phyloP scores from a whole-genome alignment of 495 filamentous ascomycete genomes.

The Neurospora cerealis region DNA sequence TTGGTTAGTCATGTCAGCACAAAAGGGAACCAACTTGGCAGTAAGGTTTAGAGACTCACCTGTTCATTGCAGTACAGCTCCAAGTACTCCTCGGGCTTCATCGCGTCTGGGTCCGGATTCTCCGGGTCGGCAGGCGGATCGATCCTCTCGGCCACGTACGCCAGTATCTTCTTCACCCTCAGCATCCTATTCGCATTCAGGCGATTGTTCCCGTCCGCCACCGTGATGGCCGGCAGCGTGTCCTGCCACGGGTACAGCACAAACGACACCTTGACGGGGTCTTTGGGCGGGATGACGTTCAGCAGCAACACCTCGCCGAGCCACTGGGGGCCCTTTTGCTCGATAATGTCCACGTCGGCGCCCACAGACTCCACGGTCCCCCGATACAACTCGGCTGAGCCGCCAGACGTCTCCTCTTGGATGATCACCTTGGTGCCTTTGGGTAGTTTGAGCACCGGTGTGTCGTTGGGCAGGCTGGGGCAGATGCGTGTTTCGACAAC shows the following conservation, averaged over 20 bases:
- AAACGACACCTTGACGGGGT: constrained; percentile 90
- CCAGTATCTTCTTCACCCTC: constrained; percentile 86
- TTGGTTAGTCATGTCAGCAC: constrained; percentile 8
- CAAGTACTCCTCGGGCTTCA: constrained; percentile 84
- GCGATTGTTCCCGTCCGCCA: constrained; percentile 65
- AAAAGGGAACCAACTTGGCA: too few relatives aligned
- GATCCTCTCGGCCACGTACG: constrained; percentile 85
- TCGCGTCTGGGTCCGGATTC: constrained; percentile 43
- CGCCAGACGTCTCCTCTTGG: constrained; percentile 88
- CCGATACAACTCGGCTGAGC: constrained; percentile 83
- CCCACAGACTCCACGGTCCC: constrained; percentile 74
- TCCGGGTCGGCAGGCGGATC: constrained; percentile 46
- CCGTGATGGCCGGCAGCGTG: constrained; percentile 56
- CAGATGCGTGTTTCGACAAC: constrained; percentile 54
- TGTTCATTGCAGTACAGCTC: constrained; percentile 90
- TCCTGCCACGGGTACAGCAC: constrained; percentile 78
- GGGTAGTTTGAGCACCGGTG: constrained; percentile 74
- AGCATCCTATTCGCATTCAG: constrained; percentile 97
- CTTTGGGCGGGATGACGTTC: constrained; percentile 78
- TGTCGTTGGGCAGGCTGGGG: constrained; percentile 74
- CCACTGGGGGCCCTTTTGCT: constrained; percentile 81
- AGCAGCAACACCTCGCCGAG: constrained; percentile 80
- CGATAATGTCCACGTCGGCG: constrained; percentile 69
- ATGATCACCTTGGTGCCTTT: constrained; percentile 77
- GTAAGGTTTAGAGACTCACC: constrained; percentile 39